Base-by-base conservation (phyloP, 2,329 filamentous ascomycete genomes). In the Tolypocladium ophioglossoides region DNA sequence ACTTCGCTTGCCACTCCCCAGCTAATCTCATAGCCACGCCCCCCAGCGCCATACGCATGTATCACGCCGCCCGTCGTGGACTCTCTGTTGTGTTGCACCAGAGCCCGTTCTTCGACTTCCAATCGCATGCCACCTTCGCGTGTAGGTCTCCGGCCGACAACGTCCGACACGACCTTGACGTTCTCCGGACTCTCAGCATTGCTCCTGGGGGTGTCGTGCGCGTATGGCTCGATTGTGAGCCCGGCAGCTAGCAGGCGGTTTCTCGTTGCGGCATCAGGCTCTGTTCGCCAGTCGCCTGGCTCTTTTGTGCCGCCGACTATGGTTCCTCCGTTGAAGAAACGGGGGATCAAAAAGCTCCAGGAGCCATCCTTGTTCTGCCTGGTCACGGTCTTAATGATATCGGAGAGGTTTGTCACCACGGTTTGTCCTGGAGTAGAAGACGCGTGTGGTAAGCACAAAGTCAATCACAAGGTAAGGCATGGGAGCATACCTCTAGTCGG, bases 301-400 rank as follows among this genome's bases (percentile, higher is more conserved):
- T 85, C 77, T 64, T 83, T 85, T 20, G 82, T 86, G 0, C 83
- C 83, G 14, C 83, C 84, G 35, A 86, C 78, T 44, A 86, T 72
- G 0, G 83, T 86, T 2, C 83, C 83, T 4, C 83, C 83, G 32
- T 78, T 70, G 30, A 81, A 76, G 47, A 77, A 78, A 2, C 84
- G 76, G 2, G 83, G 82, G 32, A 86, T 78, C 52, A 77, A 76
- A 60, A 86, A 85, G 2, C 75, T 75, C 80, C 81, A 84, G 14
- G 71, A 74, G 2, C 84, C 84, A 62, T 86, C 82, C 0, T 73
- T 72, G 61, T 82, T 79, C 59, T 87, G 82, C 30, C 78, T 74
- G 3, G 84, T 87, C 22, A 87, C 72, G 0, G 68, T 71, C 37
- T 64, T 67, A 0, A 65, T 64, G 0, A 66, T 67, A 3, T 64